Base-by-base conservation (phyloP, 352 stramenopile species). In the Globisporangium iwayamae region DNA sequence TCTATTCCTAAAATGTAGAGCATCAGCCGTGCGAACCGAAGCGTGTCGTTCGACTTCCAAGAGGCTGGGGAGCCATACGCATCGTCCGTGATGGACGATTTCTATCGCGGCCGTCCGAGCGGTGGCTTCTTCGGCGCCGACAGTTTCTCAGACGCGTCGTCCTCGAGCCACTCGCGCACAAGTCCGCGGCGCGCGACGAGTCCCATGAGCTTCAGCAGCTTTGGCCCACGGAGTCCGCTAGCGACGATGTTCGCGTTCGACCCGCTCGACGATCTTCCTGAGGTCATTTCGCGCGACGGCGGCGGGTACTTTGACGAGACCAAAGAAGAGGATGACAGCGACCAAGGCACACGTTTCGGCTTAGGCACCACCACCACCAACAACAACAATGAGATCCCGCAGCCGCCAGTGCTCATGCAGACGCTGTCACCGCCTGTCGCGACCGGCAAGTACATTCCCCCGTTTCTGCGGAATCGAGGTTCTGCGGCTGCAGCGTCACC, bases 41-140 rank as follows among this genome's bases (percentile, higher is more conserved):
- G 85, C 50, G 74, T 91, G 14, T 93, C 85, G 47, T 87, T 91
- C 62, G 85, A 93, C 55, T 83, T 79, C 30, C 85, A 85, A 30
- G 85, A 93, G 22, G 70, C 68, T n/a, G 63, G 75, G 6, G 79
- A 89, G 32, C 66, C 67, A 18, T 83, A 73, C 53, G 67, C 57
- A 0, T 63, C 54, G 45, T 68, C 62, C 65, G 65, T 56, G 66
- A 74, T 79, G 57, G 84, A 79, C 67, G 83, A 76, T 61, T 82
- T 87, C 67, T 85, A 89, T 71, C 72, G 73, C 32, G 71, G 73
- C 2, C 74, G 74, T 7, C 68, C 72, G 18, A 83, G 73, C 28
- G 67, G 63, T 52, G 70, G 71, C 2, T 76, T 77, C 62, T 81
- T 79, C 30, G 79, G 73, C 32, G 81, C 75, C 22, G 73, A 69